Base-by-base conservation (phyloP, 257 asterid species). In the Prunella vulgaris region DNA sequence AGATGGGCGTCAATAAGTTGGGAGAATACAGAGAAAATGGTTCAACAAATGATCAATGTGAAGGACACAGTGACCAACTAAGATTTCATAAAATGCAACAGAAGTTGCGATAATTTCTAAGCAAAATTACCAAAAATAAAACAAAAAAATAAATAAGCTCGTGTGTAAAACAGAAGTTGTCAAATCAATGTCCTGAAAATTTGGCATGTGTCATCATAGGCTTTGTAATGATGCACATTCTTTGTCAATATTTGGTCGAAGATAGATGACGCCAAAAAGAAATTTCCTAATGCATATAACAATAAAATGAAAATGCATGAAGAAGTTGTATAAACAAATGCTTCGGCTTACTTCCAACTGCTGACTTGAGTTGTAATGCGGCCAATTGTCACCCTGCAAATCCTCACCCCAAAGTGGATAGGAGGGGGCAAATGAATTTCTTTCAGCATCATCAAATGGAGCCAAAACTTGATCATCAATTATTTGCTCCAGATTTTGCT, bases 341-440 rank as follows among this genome's bases (percentile, higher is more conserved):
- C n/a, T n/a, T 48, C 59, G 67, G 64, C 86, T 83, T 76, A 90
- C 97, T 78, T 80, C 87, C 10, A 79, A 64, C 20, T 42, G 86
- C 76, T 74, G 82, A 70, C 75, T 78, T 32, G 81, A 77, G 79
- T 58, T 77, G 54, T 62, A 74, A 59, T 33, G 83, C 44, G 80
- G 64, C 88, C 88, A 87, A 75, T 62, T 80, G 37, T 69, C 73
- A 68, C 49, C 76, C 61, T 70, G 84, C 64, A 85, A 71, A 49
- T 82, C 88, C 64, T 77, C 86, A 60, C 75, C 71, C 90, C 87
- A 87, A 7, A 66, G 75, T 32, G 83, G 86, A 52, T 73, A 85
- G 70, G 80, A 40, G 60, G 72, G 37, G 18, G 20, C 69, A 77
- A 76, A 78, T 37, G 70, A 64, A 72, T 74, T 78, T 70, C 78